phyloP scores from a whole-genome alignment of 345 rosid species.

The Angophora floribunda region DNA sequence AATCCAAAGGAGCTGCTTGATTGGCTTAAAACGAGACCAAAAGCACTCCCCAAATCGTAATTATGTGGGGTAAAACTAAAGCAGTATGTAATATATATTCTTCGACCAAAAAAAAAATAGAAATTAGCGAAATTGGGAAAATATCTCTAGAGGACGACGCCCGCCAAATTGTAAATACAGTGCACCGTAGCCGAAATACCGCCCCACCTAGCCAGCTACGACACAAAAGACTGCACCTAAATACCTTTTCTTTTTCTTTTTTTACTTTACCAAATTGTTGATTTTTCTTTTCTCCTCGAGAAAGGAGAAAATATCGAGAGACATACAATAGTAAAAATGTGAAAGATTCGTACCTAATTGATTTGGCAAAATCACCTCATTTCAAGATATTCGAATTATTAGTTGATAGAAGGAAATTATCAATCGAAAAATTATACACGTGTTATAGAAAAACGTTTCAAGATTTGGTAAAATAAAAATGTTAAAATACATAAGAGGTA shows the following conservation, averaged over 20 bases:
- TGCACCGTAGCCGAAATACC: neutral
- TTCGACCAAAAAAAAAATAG: no score
- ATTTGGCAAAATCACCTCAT: neutral
- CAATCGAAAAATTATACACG: no score
- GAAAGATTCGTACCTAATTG: neutral
- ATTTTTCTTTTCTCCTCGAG: neutral
- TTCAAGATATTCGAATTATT: neutral
- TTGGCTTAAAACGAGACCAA: neutral
- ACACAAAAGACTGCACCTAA: neutral
- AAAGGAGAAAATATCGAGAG: neutral
- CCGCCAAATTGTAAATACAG: neutral
- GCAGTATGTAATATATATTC: no score
- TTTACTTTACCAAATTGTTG: neutral
- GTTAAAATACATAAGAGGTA: neutral
- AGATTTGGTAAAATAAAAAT: neutral
- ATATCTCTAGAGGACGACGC: neutral
- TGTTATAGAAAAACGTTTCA: neutral
- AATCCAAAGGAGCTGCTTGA: neutral
- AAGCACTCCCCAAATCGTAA: neutral
- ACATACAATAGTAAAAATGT: neutral
- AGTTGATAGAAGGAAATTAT: neutral
- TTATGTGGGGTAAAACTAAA: neutral
- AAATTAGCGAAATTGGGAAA: neutral
- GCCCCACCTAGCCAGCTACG: neutral
- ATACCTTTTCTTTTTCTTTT: no score